phyloP scores from a whole-genome alignment of 129 eudicot genomes.

The Centrapalus pauciflorus region DNA sequence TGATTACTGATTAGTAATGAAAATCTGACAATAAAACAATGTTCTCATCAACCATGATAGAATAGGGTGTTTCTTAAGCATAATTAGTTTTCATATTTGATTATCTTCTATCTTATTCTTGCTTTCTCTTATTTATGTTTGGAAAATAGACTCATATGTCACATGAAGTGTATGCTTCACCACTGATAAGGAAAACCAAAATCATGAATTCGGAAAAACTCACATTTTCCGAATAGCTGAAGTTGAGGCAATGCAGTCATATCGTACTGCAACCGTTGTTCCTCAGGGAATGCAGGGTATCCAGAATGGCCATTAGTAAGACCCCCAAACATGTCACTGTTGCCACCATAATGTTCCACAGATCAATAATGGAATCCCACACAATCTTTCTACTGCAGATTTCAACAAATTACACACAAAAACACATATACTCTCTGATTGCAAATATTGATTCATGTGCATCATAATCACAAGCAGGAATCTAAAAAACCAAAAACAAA shows the following conservation, averaged over 20 bases:
- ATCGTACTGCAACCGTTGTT: constrained; percentile 29
- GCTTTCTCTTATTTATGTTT: neutral
- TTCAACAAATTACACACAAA: constrained; percentile 12
- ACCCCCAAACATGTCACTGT: constrained; percentile 57
- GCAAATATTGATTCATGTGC: neutral
- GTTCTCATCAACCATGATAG: neutral
- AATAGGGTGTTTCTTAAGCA: too few species aligned
- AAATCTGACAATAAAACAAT: neutral
- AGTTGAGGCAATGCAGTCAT: constrained; percentile 50
- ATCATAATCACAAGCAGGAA: neutral
- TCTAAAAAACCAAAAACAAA: constrained; percentile 5
- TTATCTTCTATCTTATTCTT: neutral
- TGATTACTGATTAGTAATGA: neutral
- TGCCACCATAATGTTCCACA: constrained; percentile 4
- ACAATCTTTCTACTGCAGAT: constrained; percentile 6
- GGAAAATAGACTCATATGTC: neutral
- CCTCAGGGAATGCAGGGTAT: constrained; percentile 29
- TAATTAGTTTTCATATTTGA: neutral
- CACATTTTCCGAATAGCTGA: constrained; percentile 55
- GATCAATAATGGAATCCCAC: constrained; percentile 10
- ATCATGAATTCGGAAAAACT: constrained; percentile 16
- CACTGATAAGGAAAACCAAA: neutral
- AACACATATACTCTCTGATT: neutral
- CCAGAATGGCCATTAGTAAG: constrained; percentile 29
- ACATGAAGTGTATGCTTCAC: neutral